Conservation (phyloP, 176 grass and related monocot species). For the Juncus inflexus region DNA sequence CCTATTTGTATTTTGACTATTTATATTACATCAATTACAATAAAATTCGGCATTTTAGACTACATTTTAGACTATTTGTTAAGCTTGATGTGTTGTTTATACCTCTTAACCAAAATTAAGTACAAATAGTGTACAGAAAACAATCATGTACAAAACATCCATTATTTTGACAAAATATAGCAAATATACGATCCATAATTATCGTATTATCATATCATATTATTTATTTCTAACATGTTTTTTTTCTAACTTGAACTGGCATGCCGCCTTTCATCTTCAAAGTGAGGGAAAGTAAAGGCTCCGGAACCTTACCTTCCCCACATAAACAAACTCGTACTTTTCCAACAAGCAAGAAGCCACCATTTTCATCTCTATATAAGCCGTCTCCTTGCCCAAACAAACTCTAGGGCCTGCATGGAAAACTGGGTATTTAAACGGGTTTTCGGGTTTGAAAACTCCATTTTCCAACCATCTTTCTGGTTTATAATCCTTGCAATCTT, state of each 20-base stretch:
- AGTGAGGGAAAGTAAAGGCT: background rate
- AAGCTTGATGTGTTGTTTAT: too few species aligned
- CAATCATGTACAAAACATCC: too few species aligned
- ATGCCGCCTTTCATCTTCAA: slow-evolving; percentile 7
- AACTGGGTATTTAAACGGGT: slow-evolving; percentile 29
- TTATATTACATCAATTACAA: too few species aligned
- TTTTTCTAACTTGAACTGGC: background rate
- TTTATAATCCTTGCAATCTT: slow-evolving; percentile 29
- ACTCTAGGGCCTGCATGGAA: slow-evolving; percentile 37
- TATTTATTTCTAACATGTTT: too few species aligned
- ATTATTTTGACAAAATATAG: too few species aligned
- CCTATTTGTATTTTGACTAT: too few species aligned
- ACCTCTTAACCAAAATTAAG: too few species aligned
- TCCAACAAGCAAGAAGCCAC: background rate
- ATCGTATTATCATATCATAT: too few species aligned
- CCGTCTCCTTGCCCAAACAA: slow-evolving; percentile 12
- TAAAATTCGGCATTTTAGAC: too few species aligned
- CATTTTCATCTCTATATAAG: slow-evolving; percentile 20
- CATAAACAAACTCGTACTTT: background rate
- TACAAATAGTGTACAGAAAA: too few species aligned
- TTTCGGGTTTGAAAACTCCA: slow-evolving; percentile 5
- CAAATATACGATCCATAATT: too few species aligned
- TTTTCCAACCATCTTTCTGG: slow-evolving; percentile 58
- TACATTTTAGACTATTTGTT: too few species aligned
- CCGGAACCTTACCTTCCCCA: background rate